Evolutionary conservation across 495 filamentous ascomycete species (phyloP), one percentile per base, ranked within the genome.

Genomic region (Chaetomidium leptoderma): DNA sequence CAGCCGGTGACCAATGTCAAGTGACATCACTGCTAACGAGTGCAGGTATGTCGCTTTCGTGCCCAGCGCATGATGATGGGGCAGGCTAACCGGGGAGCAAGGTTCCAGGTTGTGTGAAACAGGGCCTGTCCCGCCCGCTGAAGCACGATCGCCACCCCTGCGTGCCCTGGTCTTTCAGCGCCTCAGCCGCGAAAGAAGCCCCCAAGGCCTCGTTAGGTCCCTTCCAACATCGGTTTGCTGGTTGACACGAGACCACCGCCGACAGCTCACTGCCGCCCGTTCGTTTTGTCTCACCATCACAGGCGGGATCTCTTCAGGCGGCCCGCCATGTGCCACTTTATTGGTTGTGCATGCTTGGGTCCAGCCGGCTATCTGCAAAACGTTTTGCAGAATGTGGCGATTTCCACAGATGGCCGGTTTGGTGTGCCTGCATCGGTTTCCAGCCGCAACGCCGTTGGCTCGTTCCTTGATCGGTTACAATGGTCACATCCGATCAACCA

Each of bases 391-490:
- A 10, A 49, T 60, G 59, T 54, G 40, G 57, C 40, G 48, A 36
- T 50, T 29, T 27, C 24, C 36, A 26, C 14, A 23, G 54, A 52
- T 36, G 42, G 51, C 46, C 58, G 51, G 59, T 61, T 67, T 49
- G 42, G 57, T 39, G 62, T 64, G 53, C 23, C 59, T 58, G 57
- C 49, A 35, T 44, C 66, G 55, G 61, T 58, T 59, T 58, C 57
- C 32, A 40, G 29, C 35, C 40, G 37, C 55, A 14, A 43, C 53
- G 54, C 39, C 44, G 61, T 63, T 63, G 66, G 61, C 59, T 60
- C 32, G 32, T 45, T 62, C 33, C 11, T 58, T 66, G 36, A 68
- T 68, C 66, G 66, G 66, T 68, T 68, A 64, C 50, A 56, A 19
- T 54, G 57, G 30, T 19, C 45, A 30, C 33, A 39, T 14, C 48